Percentiles rank a stretch among this genome's conserved stretches.
phyloP scores from a whole-genome alignment of 2,329 filamentous ascomycete species.

The Fusarium irregulare region DNA sequence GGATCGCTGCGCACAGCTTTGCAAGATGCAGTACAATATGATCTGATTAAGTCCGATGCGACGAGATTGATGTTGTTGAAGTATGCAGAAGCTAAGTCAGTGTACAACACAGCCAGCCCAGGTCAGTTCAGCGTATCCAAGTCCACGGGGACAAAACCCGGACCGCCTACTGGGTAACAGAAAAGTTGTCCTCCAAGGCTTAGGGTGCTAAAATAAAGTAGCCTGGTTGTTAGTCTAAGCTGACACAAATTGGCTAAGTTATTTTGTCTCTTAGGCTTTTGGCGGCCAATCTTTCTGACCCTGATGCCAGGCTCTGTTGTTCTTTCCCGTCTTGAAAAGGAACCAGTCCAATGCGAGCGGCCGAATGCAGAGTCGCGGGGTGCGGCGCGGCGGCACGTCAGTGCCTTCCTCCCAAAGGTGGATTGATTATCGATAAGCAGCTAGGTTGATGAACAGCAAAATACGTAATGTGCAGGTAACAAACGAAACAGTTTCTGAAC shows the following conservation, averaged over 20 bases:
- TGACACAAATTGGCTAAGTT: background rate
- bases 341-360: slow-evolving; percentile 16
- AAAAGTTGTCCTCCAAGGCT: background rate
- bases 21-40: background rate
- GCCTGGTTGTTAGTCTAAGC: background rate
- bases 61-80: slow-evolving; percentile 3
- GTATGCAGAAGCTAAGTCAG: slow-evolving; percentile 11
- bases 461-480: background rate
- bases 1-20: background rate
- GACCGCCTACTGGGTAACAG: background rate
- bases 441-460: background rate
- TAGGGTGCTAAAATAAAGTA: background rate
- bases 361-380: slow-evolving; percentile 34
- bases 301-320: slow-evolving; percentile 1
- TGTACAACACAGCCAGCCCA: background rate
- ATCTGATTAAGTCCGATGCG: slow-evolving; percentile 5
- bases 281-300: background rate
- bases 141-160: background rate
- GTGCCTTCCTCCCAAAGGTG: background rate
- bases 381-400: slow-evolving; percentile 20
- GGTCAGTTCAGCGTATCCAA: background rate
- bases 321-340: slow-evolving; percentile 12
- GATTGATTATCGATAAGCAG: slow-evolving; percentile 36
- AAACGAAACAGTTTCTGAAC: background rate
- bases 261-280: background rate